A percentile compares a stretch with the other conserved stretches of the same genome.
Conservation (phyloP, 768 basidiomycete species). For the Lactifluus volemus region DNA sequence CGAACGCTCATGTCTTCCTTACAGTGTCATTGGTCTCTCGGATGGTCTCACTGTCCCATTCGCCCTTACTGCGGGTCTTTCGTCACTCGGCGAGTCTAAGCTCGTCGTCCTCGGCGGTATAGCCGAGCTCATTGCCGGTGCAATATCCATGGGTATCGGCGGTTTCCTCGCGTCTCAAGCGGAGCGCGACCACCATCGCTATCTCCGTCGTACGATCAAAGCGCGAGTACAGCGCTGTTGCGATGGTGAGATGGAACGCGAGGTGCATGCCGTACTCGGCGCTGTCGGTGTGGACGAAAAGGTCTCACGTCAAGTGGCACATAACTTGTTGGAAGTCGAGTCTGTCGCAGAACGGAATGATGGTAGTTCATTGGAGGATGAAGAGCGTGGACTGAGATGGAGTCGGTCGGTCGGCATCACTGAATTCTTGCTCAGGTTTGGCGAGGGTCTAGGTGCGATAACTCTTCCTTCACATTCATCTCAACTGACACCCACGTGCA, state of each 20-base stretch:
- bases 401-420: slow-evolving; percentile 80
- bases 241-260: slow-evolving; percentile 92
- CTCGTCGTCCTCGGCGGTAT: slow-evolving; percentile 93
- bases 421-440: slow-evolving; percentile 91
- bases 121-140: slow-evolving; percentile 93
- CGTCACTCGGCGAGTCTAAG: slow-evolving; percentile 78
- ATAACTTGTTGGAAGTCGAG: slow-evolving; percentile 62
- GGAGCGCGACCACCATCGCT: slow-evolving; percentile 91
- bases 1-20: neutral
- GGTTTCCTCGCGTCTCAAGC: slow-evolving; percentile 97
- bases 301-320: slow-evolving; percentile 70
- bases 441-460: slow-evolving; percentile 78
- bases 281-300: slow-evolving; percentile 85
- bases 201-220: slow-evolving; percentile 62
- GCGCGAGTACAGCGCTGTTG: slow-evolving; percentile 84
- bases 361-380: slow-evolving; percentile 24
- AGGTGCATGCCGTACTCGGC: slow-evolving; percentile 80
- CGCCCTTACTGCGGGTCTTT: slow-evolving; percentile 82
- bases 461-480: neutral
- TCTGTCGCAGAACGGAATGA: slow-evolving; percentile 21
- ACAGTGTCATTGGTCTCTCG: slow-evolving; percentile 80
- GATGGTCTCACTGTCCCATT: slow-evolving; percentile 91
- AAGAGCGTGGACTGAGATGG: slow-evolving; percentile 58
- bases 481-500: neutral
- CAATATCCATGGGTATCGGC: slow-evolving; percentile 97